A percentile compares a stretch with the other conserved stretches of the same genome.
Conservation (phyloP, 768 basidiomycete genomes). For the Rhizopogon roseolus region DNA sequence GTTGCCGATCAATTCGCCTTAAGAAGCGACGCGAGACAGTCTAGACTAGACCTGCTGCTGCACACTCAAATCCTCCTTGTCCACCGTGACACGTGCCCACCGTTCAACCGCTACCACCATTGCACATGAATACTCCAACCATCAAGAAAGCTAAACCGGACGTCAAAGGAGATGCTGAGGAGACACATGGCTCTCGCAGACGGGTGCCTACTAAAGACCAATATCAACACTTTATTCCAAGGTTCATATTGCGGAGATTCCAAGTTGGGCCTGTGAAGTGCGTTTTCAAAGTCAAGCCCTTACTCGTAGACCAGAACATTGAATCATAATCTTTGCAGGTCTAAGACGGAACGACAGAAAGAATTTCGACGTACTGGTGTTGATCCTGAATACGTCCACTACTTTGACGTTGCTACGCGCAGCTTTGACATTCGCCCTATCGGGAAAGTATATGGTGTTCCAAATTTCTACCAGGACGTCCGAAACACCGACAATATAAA, state of each 20-base stretch:
- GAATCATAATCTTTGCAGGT: background rate
- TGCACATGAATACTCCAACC: too few species aligned
- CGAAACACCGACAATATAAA: conserved; percentile 16
- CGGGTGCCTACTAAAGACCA: background rate
- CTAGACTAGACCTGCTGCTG: too few species aligned
- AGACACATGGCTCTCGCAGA: background rate
- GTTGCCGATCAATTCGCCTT: too few species aligned
- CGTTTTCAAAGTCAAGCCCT: background rate
- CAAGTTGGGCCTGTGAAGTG: conserved; percentile 3
- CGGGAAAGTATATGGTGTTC: conserved; percentile 5
- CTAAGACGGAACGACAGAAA: conserved; percentile 5
- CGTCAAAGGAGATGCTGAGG: too few species aligned
- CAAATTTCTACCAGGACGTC: conserved; percentile 24
- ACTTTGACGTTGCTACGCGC: conserved; percentile 6
- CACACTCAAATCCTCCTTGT: too few species aligned
- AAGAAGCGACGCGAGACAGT: too few species aligned
- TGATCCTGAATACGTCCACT: conserved; percentile 5
- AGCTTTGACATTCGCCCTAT: conserved; percentile 7
- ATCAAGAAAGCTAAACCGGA: too few species aligned
- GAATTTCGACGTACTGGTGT: conserved; percentile 4
- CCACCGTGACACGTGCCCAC: too few species aligned
- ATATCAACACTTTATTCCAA: conserved; percentile 9
- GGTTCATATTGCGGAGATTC: conserved; percentile 6
- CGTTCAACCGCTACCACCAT: too few species aligned
- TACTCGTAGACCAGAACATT: background rate